These are phyloP conservation scores for Alternaria triticina DNA, from an alignment of 2,329 filamentous ascomycete species.

Conservation along the genomic window DNA sequence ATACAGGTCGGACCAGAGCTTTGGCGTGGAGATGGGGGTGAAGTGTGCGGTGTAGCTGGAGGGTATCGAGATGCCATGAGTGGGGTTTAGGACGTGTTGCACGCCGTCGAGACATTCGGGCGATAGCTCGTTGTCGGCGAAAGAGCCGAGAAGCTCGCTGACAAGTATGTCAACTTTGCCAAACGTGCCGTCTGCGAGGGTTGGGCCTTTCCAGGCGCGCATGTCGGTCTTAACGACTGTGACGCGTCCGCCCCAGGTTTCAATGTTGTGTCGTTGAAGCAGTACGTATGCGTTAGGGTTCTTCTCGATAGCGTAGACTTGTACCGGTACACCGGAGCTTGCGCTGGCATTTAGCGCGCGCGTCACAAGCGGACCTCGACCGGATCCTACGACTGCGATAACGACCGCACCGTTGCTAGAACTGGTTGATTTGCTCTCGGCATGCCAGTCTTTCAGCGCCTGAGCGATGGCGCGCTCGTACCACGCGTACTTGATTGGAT, in stretches of 20 bases:
- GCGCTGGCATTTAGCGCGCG: conserved; percentile 82
- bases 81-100: conserved; percentile 81
- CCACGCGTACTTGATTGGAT: conserved; percentile 96
- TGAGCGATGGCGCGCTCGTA: conserved; percentile 86
- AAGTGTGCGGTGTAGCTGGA: conserved; percentile 91
- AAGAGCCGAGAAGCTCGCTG: conserved; percentile 92
- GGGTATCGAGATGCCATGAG: conserved; percentile 90
- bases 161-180: conserved; percentile 88
- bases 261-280: conserved; percentile 82
- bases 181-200: conserved; percentile 59
- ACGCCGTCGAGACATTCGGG: conserved; percentile 97
- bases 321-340: conserved; percentile 75
- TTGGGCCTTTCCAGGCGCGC: conserved; percentile 91
- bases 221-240: conserved; percentile 96
- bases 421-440: conserved; percentile 74
- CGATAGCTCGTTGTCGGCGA: conserved; percentile 95
- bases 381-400: conserved; percentile 90
- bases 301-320: conserved; percentile 94
- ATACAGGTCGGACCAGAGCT: conserved; percentile 80
- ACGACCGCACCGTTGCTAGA: conserved; percentile 75
- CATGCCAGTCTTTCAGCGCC: conserved; percentile 80
- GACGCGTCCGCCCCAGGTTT: conserved; percentile 77
- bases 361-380: conserved; percentile 89
- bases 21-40: conserved; percentile 88
- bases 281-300: conserved; percentile 98